phyloP scores from a whole-genome alignment of 2,329 filamentous ascomycete genomes.

The Aspergillus sclerotialis region DNA sequence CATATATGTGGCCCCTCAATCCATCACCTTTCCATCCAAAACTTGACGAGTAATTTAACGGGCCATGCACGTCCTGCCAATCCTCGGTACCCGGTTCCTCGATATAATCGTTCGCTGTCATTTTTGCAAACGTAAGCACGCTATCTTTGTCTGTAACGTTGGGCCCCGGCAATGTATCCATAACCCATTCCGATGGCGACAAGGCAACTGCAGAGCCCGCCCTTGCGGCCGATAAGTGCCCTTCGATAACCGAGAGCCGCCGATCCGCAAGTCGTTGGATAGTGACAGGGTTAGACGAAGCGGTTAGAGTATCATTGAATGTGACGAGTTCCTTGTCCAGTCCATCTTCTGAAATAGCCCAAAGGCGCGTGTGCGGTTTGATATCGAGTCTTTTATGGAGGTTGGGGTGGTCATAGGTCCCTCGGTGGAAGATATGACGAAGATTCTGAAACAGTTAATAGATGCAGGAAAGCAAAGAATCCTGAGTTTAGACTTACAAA shows the following conservation, averaged over 20 bases:
- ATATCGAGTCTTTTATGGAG: conserved; percentile 75
- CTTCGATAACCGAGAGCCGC: conserved; percentile 67
- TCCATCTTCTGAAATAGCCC: conserved; percentile 34
- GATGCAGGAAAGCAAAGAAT: not conserved
- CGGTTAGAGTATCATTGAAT: conserved; percentile 48
- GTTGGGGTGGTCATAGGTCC: conserved; percentile 67
- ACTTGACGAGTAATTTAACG: conserved; percentile 77
- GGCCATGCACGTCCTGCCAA: conserved; percentile 73
- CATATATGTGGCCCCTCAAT: conserved; percentile 84
- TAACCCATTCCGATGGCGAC: conserved; percentile 69
- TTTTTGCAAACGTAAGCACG: conserved; percentile 74
- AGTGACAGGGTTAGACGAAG: conserved; percentile 56
- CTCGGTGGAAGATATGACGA: conserved; percentile 89
- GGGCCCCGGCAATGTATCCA: conserved; percentile 70
- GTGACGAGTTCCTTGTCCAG: conserved; percentile 34
- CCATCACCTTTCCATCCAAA: conserved; percentile 93
- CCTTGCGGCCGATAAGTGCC: conserved; percentile 66
- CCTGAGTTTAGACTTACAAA: conserved; percentile 30
- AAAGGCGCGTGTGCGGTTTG: conserved; percentile 50
- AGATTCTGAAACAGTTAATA: conserved; percentile 40
- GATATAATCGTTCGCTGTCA: conserved; percentile 87
- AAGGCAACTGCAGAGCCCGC: conserved; percentile 62
- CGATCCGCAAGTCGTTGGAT: conserved; percentile 81
- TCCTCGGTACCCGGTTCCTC: conserved; percentile 62
- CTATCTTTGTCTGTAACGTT: conserved; percentile 81